phyloP scores from a whole-genome alignment of 2,329 filamentous ascomycete species.

The Beauveria sp. region DNA sequence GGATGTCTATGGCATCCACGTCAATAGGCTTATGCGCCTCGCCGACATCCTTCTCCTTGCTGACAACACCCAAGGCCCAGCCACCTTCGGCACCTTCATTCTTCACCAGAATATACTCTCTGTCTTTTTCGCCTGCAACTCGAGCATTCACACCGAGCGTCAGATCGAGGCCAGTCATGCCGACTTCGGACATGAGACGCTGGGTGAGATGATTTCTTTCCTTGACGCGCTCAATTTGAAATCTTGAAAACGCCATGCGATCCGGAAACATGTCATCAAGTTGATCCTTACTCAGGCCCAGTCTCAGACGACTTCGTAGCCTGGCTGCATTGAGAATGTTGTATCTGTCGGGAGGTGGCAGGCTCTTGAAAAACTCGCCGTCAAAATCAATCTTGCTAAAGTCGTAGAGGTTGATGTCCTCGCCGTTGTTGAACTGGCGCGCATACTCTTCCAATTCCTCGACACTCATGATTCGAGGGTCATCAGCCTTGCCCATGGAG shows the following conservation, averaged over 20 bases:
- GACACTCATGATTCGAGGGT: conserved; percentile 92
- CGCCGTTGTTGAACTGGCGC: conserved; percentile 80
- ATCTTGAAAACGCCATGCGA: conserved; percentile 91
- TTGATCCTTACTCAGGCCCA: conserved; percentile 96
- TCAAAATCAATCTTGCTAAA: conserved; percentile 99
- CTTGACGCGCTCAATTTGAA: conserved; percentile 89
- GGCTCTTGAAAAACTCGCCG: conserved; percentile 85
- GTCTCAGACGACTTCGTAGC: conserved; percentile 77
- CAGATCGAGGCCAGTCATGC: conserved; percentile 72
- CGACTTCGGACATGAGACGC: conserved; percentile 86
- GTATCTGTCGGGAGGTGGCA: conserved; percentile 86
- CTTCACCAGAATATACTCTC: conserved; percentile 93
- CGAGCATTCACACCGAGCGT: conserved; percentile 59
- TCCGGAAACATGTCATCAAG: conserved; percentile 95
- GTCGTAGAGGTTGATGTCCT: conserved; percentile 88
- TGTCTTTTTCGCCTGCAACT: conserved; percentile 76
- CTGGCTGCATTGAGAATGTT: conserved; percentile 95
- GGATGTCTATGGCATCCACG: conserved; percentile 61
- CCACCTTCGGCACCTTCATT: conserved; percentile 93
- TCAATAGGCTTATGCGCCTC: conserved; percentile 85
- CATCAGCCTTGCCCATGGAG: conserved; percentile 82
- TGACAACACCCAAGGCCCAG: conserved; percentile 92
- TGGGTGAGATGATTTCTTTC: conserved; percentile 95
- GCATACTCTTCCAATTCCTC: conserved; percentile 94
- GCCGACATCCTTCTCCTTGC: conserved; percentile 71